phyloP scores from a whole-genome alignment of 805 yeast species.

The Suhomyces emberorum region DNA sequence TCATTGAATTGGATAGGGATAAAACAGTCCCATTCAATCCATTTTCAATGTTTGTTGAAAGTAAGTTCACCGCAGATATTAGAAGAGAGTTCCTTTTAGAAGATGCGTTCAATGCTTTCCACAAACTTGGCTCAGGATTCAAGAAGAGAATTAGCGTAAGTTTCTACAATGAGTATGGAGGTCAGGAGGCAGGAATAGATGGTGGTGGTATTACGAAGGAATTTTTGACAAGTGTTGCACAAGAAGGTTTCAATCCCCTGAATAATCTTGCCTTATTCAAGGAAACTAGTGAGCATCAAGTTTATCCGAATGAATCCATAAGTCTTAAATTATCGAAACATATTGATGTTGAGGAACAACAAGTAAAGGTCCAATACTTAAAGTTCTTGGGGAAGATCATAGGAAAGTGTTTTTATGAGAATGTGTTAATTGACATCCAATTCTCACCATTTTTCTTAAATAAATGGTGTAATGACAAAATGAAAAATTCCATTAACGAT shows the following conservation, averaged over 20 bases:
- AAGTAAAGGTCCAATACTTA: slow-evolving; percentile 28
- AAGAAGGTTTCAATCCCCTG: slow-evolving; percentile 57
- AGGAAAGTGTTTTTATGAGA: slow-evolving; percentile 87
- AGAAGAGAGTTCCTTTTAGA: slow-evolving; percentile 68
- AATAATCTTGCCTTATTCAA: slow-evolving; percentile 33
- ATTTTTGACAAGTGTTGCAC: slow-evolving; percentile 68
- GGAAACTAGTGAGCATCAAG: slow-evolving; percentile 48
- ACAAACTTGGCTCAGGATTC: slow-evolving; percentile 49
- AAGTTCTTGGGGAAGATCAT: slow-evolving; percentile 77
- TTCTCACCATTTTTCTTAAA: slow-evolving; percentile 84
- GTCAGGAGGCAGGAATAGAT: slow-evolving; percentile 84
- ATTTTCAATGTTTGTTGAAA: slow-evolving; percentile 15
- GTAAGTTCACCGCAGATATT: slow-evolving; percentile 47
- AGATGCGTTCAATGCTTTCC: slow-evolving; percentile 67
- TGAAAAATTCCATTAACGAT: slow-evolving; percentile 73
- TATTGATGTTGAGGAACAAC: slow-evolving; percentile 28
- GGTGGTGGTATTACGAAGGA: slow-evolving; percentile 98
- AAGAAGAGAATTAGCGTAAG: slow-evolving; percentile 60
- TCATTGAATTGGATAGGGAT: slow-evolving; percentile 54
- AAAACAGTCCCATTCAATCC: slow-evolving; percentile 13
- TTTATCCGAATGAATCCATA: slow-evolving; percentile 71
- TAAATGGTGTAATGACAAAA: slow-evolving; percentile 53
- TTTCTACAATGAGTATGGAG: slow-evolving; percentile 67
- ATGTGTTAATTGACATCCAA: slow-evolving; percentile 72
- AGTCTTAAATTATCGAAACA: slow-evolving; percentile 30